Percentiles rank a stretch among this genome's conserved stretches.
Evolutionary conservation across 2,329 filamentous ascomycete genomes (phyloP).

Genomic region (Fusarium metavorans): DNA sequence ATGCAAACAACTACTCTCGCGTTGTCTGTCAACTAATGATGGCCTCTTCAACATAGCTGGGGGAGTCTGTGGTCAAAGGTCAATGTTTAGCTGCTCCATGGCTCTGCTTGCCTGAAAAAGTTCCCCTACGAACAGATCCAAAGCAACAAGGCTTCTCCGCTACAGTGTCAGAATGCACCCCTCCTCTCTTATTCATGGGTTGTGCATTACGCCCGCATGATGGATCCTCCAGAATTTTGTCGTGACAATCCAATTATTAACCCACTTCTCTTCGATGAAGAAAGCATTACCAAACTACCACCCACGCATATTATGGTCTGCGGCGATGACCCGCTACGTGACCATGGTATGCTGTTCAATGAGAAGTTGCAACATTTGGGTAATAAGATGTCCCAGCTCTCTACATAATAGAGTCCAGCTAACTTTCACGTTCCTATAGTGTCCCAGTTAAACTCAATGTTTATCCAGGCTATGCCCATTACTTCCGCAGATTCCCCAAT

Average conservation of each 20-base stretch:
- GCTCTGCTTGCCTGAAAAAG: neutral
- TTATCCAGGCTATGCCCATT: neutral
- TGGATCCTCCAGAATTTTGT: neutral
- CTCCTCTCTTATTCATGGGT: neutral
- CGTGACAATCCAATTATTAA: neutral
- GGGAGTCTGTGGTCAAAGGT: neutral
- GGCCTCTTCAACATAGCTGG: neutral
- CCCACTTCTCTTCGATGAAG: neutral
- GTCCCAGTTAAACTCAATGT: neutral
- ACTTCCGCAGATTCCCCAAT: neutral
- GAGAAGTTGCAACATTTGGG: neutral
- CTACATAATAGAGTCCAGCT: neutral
- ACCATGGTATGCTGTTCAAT: neutral
- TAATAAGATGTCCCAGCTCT: neutral
- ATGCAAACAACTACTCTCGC: neutral
- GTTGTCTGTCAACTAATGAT: neutral
- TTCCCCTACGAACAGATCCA: neutral
- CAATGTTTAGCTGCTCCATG: neutral
- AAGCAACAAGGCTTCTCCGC: neutral
- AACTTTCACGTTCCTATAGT: neutral
- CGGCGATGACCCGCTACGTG: neutral
- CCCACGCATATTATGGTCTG: neutral
- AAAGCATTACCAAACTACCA: neutral
- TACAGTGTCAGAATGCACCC: neutral
- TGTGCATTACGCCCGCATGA: neutral